Percentiles rank a stretch among this genome's conserved stretches.
phyloP scores from a whole-genome alignment of 768 basidiomycete species.

The Brasilioporus rufonigricans region DNA sequence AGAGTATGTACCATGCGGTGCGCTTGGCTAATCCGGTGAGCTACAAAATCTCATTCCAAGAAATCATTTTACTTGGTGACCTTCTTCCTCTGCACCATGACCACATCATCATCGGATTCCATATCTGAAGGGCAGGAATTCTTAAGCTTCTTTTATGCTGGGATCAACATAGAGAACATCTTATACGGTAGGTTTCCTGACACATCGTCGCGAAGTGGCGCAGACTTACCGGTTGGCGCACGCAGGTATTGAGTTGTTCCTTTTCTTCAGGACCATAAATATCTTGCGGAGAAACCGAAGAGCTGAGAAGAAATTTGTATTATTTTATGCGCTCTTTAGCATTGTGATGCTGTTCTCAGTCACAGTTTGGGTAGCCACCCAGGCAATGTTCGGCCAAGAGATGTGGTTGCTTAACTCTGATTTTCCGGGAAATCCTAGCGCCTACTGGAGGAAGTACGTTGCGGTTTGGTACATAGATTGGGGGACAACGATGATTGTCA shows the following conservation, averaged over 20 bases:
- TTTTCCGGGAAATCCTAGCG: conserved; percentile 35
- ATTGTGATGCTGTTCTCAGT: conserved; percentile 24
- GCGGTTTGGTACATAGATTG: conserved; percentile 28
- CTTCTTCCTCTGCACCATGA: neutral
- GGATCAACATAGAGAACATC: conserved; percentile 18
- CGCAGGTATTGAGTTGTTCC: conserved; percentile 22
- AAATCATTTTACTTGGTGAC: neutral
- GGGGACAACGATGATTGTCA: neutral
- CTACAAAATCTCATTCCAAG: neutral
- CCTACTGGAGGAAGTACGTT: conserved; percentile 28
- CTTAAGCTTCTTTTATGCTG: conserved; percentile 14
- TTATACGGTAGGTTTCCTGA: conserved; percentile 19
- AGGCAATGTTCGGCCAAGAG: conserved; percentile 25
- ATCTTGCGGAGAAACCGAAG: conserved; percentile 8
- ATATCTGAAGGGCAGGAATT: neutral
- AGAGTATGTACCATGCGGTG: neutral
- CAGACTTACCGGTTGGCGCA: neutral
- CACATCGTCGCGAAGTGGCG: neutral
- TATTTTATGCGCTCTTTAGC: conserved; percentile 25
- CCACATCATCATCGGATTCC: neutral
- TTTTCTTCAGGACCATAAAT: conserved; percentile 24
- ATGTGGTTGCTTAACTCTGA: conserved; percentile 36
- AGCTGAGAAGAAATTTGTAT: conserved; percentile 1
- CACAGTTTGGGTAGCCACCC: conserved; percentile 30
- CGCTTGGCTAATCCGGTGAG: neutral